Evolutionary conservation across 495 filamentous ascomycete genomes (phyloP).

Genomic region (Aspergillus carlsbadensis): DNA sequence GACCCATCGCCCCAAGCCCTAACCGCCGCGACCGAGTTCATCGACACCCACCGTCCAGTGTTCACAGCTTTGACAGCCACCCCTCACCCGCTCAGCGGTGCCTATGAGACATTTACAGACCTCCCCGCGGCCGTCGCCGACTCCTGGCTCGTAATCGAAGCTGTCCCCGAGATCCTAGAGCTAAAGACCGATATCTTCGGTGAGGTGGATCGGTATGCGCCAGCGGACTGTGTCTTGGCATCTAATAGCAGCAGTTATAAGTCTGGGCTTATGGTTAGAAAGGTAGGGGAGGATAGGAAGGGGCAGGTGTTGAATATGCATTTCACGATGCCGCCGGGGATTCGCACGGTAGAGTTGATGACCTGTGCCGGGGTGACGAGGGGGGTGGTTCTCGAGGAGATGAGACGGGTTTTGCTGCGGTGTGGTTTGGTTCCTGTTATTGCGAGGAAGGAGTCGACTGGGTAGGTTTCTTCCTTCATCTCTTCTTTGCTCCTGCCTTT

Average conservation of each 20-base stretch:
- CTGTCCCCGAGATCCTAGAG: constrained; percentile 49
- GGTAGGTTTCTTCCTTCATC: constrained; percentile 24
- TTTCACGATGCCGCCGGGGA: constrained; percentile 52
- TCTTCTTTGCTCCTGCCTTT: background rate
- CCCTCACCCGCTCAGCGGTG: constrained; percentile 5
- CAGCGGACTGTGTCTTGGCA: constrained; percentile 46
- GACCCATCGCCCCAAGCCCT: constrained; percentile 33
- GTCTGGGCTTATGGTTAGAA: constrained; percentile 28
- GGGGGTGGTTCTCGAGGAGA: constrained; percentile 38
- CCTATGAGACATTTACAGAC: constrained; percentile 24
- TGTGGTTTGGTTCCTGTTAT: constrained; percentile 39
- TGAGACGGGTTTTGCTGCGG: constrained; percentile 39
- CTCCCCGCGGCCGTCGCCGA: constrained; percentile 23
- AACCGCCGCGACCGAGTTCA: constrained; percentile 28
- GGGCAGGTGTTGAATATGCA: constrained; percentile 46
- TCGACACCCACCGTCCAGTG: constrained; percentile 33
- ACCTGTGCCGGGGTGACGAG: constrained; percentile 47
- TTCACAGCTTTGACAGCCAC: constrained; percentile 18
- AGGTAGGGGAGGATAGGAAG: constrained; percentile 14
- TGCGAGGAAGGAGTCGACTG: constrained; percentile 47
- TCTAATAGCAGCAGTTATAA: constrained; percentile 39
- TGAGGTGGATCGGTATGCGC: constrained; percentile 40
- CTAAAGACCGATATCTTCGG: constrained; percentile 48
- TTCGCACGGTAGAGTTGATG: constrained; percentile 55
- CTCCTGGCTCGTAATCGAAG: constrained; percentile 50